Conservation (phyloP, 2,329 filamentous ascomycete species). For the Penicillium hordei region DNA sequence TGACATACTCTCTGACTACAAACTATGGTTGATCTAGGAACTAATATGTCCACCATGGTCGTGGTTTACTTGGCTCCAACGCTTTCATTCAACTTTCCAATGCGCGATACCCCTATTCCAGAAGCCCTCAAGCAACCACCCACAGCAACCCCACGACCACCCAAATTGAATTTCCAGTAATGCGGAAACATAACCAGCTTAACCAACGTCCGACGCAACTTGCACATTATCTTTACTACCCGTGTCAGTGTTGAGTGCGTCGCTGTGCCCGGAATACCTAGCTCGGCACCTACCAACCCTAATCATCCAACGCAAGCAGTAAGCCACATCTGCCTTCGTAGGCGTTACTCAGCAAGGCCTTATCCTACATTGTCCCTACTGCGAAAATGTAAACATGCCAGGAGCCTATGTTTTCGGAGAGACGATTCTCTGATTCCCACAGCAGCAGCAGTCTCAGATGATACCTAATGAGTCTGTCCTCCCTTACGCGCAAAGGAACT, state of each 20-base stretch:
- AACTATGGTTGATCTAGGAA: conserved; percentile 3
- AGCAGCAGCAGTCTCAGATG: neutral
- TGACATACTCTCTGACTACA: conserved; percentile 6
- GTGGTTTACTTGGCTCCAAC: neutral
- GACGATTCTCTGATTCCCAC: neutral
- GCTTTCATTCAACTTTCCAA: neutral
- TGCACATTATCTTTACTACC: too few relatives aligned
- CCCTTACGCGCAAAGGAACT: conserved; percentile 3
- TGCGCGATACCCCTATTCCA: neutral
- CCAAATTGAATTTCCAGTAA: neutral
- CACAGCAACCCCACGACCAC: neutral
- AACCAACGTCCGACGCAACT: neutral
- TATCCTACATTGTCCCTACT: neutral
- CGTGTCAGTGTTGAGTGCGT: neutral
- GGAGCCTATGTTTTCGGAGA: neutral
- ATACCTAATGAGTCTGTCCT: neutral
- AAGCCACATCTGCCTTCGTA: neutral
- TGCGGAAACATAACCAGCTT: neutral
- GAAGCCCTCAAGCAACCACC: neutral
- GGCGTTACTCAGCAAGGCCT: neutral
- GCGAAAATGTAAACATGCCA: neutral
- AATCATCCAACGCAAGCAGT: neutral
- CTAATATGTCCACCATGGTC: neutral
- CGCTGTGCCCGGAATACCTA: neutral
- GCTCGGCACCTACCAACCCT: neutral